Conservation (phyloP, 116 monocot genomes). For the Papilionanthe hybrid region DNA sequence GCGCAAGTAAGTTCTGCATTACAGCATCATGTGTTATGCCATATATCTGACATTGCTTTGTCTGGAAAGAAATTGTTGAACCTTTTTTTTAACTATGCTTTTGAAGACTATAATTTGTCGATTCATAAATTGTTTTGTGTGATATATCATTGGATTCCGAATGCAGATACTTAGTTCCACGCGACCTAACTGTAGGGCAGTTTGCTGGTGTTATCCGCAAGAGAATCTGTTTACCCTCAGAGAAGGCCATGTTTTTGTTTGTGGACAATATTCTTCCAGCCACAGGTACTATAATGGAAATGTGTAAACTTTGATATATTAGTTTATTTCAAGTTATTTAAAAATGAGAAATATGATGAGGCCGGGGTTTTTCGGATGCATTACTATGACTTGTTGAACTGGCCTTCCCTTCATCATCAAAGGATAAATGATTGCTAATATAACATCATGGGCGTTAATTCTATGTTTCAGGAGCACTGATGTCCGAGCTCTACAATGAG, state of each 20-base stretch:
- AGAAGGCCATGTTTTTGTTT: slow-evolving; percentile 76
- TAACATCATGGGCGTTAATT: not conserved
- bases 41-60: not conserved
- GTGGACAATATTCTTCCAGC: slow-evolving; percentile 64
- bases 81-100: not conserved
- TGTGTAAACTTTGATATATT: not conserved
- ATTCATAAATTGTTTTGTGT: not conserved
- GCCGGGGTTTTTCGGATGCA: too few relatives aligned
- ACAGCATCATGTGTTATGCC: not conserved
- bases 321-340: not conserved
- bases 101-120: not conserved
- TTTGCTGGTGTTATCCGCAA: slow-evolving; percentile 65
- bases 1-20: slow-evolving; percentile 34
- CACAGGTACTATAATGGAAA: slow-evolving; percentile 32
- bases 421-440: not conserved
- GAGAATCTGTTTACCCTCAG: slow-evolving; percentile 52
- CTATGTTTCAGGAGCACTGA: slow-evolving; percentile 19
- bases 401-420: too few relatives aligned
- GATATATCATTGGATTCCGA: not conserved
- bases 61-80: not conserved
- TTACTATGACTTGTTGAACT: too few relatives aligned
- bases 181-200: slow-evolving; percentile 59
- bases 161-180: slow-evolving; percentile 64
- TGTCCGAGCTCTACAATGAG: slow-evolving; percentile 34
- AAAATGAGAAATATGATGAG: too few relatives aligned